Evolutionary conservation across 2,329 filamentous ascomycete species (phyloP).

Genomic region (Penicillium glabrum): DNA sequence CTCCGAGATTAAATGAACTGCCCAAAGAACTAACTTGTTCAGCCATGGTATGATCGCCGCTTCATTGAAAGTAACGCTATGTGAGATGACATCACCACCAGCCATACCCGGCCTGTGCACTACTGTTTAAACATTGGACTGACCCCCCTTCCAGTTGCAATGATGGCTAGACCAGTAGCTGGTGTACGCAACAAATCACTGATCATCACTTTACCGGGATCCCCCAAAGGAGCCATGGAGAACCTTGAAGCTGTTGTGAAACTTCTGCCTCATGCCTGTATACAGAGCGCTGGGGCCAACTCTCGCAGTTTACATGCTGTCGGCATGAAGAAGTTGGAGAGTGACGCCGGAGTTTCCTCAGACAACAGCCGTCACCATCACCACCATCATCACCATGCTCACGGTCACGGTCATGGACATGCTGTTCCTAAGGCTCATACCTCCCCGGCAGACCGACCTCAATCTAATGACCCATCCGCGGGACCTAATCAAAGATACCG

Average conservation of each 20-base stretch:
- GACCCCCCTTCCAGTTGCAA: constrained; percentile 66
- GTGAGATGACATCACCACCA: constrained; percentile 54
- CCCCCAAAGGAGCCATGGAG: constrained; percentile 91
- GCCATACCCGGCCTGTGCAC: neutral
- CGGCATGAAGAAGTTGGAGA: constrained; percentile 79
- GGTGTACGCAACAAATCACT: constrained; percentile 79
- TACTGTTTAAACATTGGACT: constrained; percentile 20
- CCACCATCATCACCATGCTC: constrained; percentile 53
- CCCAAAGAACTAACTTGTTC: constrained; percentile 16
- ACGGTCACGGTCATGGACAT: constrained; percentile 65
- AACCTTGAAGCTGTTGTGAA: constrained; percentile 87
- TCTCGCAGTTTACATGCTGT: constrained; percentile 78
- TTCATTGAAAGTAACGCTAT: constrained; percentile 83
- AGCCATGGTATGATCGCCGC: constrained; percentile 89
- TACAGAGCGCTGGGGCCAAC: constrained; percentile 79
- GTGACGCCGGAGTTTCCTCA: constrained; percentile 67
- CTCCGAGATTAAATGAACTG: neutral
- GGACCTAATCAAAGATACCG: constrained; percentile 70
- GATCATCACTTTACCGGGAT: constrained; percentile 87
- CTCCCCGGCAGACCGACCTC: constrained; percentile 55
- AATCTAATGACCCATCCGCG: constrained; percentile 60
- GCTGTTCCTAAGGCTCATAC: constrained; percentile 70
- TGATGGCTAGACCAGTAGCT: constrained; percentile 93
- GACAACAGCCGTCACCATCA: constrained; percentile 35
- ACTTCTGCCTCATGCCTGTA: constrained; percentile 90